A percentile compares a stretch with the other conserved stretches of the same genome.
Evolutionary conservation across 768 basidiomycete species (phyloP).

Genomic region (Leccinum fibrillosum): DNA sequence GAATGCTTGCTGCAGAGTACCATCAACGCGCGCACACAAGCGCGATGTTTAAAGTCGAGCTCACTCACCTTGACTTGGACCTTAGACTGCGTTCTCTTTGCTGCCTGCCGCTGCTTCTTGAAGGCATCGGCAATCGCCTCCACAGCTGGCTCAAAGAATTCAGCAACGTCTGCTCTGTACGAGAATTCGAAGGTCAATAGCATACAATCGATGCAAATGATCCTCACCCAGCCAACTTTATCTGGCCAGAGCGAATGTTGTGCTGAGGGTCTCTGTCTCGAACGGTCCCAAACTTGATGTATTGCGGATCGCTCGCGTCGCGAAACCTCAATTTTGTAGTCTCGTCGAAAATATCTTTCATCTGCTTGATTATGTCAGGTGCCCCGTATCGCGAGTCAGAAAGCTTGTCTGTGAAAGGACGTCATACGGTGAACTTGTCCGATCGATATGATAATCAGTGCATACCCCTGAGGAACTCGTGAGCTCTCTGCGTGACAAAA

Average conservation of each 20-base stretch:
- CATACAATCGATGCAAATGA: not conserved
- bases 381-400: slow-evolving; percentile 27
- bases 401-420: slow-evolving; percentile 23
- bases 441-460: not conserved
- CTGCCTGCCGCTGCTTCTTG: slow-evolving; percentile 22
- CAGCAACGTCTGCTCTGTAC: slow-evolving; percentile 33
- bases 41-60: not conserved
- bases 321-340: slow-evolving; percentile 40
- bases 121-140: slow-evolving; percentile 35
- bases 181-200: not conserved
- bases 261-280: slow-evolving; percentile 32
- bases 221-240: slow-evolving; percentile 37
- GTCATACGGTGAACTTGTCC: not conserved
- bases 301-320: slow-evolving; percentile 31
- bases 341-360: slow-evolving; percentile 35
- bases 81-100: slow-evolving; percentile 5
- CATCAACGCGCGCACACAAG: not conserved
- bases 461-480: slow-evolving; percentile 27
- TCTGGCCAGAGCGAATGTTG: slow-evolving; percentile 34
- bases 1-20: slow-evolving; percentile 29
- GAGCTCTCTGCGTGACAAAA: slow-evolving; percentile 31
- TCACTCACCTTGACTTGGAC: slow-evolving; percentile 27
- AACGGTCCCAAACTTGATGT: slow-evolving; percentile 37
- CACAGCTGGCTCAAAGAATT: slow-evolving; percentile 43
- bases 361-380: slow-evolving; percentile 29